Base-by-base conservation (phyloP, 2,329 filamentous ascomycete species). In the Coniochaeta sp. region DNA sequence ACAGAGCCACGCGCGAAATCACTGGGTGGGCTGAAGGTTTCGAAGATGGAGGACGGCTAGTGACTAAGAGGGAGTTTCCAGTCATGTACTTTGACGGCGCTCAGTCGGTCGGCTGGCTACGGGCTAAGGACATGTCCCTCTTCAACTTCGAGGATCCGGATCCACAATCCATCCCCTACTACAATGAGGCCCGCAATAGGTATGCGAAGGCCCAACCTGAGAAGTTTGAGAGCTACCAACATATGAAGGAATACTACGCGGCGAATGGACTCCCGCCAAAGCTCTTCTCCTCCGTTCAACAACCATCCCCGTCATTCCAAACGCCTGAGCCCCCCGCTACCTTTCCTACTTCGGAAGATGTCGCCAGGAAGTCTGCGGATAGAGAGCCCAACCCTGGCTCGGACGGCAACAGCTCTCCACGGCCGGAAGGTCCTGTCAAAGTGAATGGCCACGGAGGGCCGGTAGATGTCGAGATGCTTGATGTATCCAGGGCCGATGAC, bases 31-130 rank as follows among this genome's bases (percentile, higher is more conserved):
- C 71, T 7, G 61, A 65, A 6, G 74, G 70, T 0, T 77, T 71
- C 47, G 69, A 73, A 59, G 70, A 73, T 57, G 73, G 71, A 5
- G 74, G 73, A 0, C 61, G 64, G 0, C 67, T 67, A n/a, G 67
- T 73, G 6, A 64, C 62, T 28, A 66, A 67, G 61, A 70, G 75
- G 8, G 72, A 72, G 47, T 77, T 77, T 19, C 74, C 75, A 0
- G 73, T 76, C 17, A 69, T 74, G 68, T 76, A 73, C 61, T 74
- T 74, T 36, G 75, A 76, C 40, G 58, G 63, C 61, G 0, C 63
- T 60, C 59, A 70, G 6, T 62, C 61, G 34, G 58, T 69, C 6
- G 68, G 66, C 19, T 70, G 68, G 68, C 58, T 67, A 2, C 59
- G 60, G n/a, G 67, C 65, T 0, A 62, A 60, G 16, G 58, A 66